Base-by-base conservation (phyloP, 345 rosid genomes). In the Adansonia digitata region DNA sequence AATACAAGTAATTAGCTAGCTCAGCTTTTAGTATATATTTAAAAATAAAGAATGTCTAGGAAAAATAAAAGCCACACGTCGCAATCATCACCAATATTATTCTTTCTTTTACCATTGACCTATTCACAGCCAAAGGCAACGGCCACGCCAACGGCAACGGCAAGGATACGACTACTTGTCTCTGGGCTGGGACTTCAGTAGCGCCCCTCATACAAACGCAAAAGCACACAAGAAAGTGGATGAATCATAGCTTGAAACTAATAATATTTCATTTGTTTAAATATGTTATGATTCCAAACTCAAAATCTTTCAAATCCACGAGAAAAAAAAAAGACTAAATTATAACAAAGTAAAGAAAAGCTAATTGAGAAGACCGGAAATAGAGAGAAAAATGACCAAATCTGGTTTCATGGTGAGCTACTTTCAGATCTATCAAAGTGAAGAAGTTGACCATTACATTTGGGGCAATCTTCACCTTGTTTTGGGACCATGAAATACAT, bases 401-500 rank as follows among this genome's bases (percentile, higher is more conserved):
- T 69, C 73, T 22, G 67, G 45, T 78, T 82, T 80, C 31, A 86
- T 48, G 85, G 82, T 53, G 87, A 84, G 65, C 72, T 79, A 72
- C 79, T 80, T 59, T 82, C 84, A 52, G 86, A 82, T 75, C 85
- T 86, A 80, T 88, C 91, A 69, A 94, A 92, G 79, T 91, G 98
- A 61, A 94, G 89, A 72, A 94, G 92, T 66, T 88, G 97, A 71
- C 90, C 86, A 69, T 77, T 77, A 52, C 98, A 94, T 82, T 86
- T 90, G 73, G 98, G 98, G 85, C 98, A 94, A 73, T 83, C 92
- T 77, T 84, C 85, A 24, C 87, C 89, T 61, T 83, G 86, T 80
- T 90, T 92, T 5, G 98, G 95, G 12, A 94, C 91, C 98, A 94
- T 92, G 87, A 83, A 87, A 72, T 94, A 94, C 94, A 94, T 94